A percentile compares a stretch with the other conserved stretches of the same genome.
Conservation (phyloP, 2,329 filamentous ascomycete genomes). For the Exophiala alcalophila region DNA sequence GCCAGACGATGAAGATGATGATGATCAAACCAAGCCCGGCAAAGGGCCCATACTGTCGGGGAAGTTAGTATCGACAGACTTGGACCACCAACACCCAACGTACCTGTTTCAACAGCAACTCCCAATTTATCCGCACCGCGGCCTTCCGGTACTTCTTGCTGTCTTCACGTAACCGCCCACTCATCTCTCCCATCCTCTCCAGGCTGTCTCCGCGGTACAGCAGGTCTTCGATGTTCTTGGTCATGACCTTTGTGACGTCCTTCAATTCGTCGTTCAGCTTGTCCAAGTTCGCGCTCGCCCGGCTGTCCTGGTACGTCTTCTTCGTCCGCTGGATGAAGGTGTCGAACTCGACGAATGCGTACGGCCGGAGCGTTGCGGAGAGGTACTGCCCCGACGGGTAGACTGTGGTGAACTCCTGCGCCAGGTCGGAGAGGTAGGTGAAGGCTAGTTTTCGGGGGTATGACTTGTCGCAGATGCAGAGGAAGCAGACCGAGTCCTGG, state of each 20-base stretch:
- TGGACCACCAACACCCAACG: conserved; percentile 28
- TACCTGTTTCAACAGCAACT: conserved; percentile 84
- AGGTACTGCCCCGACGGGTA: conserved; percentile 74
- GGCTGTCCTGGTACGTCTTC: conserved; percentile 87
- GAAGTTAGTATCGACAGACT: conserved; percentile 12
- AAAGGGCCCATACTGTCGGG: conserved; percentile 74
- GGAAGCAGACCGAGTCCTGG: conserved; percentile 77
- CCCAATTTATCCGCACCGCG: conserved; percentile 96
- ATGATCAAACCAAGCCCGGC: conserved; percentile 77
- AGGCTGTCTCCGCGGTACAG: conserved; percentile 91
- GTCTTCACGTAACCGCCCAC: conserved; percentile 80
- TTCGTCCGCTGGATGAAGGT: conserved; percentile 92
- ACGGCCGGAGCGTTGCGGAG: conserved; percentile 74
- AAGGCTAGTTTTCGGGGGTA: conserved; percentile 98
- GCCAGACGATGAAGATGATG: conserved; percentile 83
- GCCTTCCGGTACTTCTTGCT: conserved; percentile 91
- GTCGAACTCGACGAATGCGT: conserved; percentile 97
- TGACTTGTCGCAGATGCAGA: conserved; percentile 87
- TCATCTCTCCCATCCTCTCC: conserved; percentile 96
- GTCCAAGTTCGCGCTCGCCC: conserved; percentile 87
- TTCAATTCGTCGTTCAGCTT: conserved; percentile 95
- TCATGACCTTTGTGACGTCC: conserved; percentile 99
- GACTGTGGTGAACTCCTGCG: conserved; percentile 83
- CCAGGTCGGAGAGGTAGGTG: conserved; percentile 92
- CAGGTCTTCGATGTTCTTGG: conserved; percentile 98